Base-by-base conservation (phyloP, 2,329 filamentous ascomycete genomes). In the Lizonia empirigonia region DNA sequence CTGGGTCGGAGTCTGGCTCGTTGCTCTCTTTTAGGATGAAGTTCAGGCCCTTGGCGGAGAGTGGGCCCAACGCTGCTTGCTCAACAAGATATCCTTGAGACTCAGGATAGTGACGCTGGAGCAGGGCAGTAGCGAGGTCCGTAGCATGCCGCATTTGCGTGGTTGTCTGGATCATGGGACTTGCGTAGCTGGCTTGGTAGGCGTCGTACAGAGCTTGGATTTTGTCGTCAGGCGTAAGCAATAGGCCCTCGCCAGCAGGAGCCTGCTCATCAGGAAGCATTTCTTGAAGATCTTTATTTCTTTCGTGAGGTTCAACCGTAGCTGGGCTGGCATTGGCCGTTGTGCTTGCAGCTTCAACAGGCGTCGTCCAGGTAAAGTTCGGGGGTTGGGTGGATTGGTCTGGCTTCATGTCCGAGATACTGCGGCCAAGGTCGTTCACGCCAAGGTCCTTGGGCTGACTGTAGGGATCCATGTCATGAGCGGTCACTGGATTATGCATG, bases 51-150 rank as follows among this genome's bases (percentile, higher is more conserved):
- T 56, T 23, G 5, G 46, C 37, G 8, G 51, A 50, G 7, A 62
- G 46, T 1, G 54, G 45, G 3, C 53, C 51, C 5, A 59, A 53
- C 2, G 40, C 20, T 8, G 29, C 38, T 7, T 52, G 50, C 8
- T 52, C 44, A 16, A 69, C 42, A 8, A 44, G 38, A 36, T 56
- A 69, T 29, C 53, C 58, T 40, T 67, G 48, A 2, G 44, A 45
- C 3, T 45, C 34, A 1, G 66, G 65, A 26, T 58, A 68, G 45
- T 66, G 65, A 40, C 67, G 58, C 23, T 52, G 37, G n/a, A 69
- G 59, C 8, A 68, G 24, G 8, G 56, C 46, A 12, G 46, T 27
- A 3, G 53, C 57, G 8, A 70, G 44, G 1, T 48, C 44, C 30
- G 61, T 58, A 29, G 60, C 66, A 20, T 56, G 48, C 16, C 53